Conservation (phyloP, 2,329 filamentous ascomycete genomes). For the Diplodia seriata region DNA sequence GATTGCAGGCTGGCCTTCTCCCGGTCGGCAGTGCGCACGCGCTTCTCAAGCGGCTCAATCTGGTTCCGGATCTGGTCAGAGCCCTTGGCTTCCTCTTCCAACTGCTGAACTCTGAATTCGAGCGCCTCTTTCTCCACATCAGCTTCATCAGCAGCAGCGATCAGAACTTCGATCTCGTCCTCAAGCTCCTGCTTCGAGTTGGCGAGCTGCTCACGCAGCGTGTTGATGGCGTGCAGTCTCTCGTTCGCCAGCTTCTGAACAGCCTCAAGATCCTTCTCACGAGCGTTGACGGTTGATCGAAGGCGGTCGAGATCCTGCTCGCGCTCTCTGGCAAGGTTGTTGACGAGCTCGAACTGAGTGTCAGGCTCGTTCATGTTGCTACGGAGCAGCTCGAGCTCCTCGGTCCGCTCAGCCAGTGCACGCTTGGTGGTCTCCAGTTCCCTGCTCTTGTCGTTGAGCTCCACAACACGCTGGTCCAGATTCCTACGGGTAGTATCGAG, state of each 20-base stretch:
- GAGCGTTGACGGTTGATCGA: constrained; percentile 51
- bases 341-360: constrained; percentile 51
- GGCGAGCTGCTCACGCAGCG: constrained; percentile 57
- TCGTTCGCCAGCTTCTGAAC: constrained; percentile 47
- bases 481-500: constrained; percentile 42
- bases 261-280: constrained; percentile 43
- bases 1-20: constrained; percentile 49
- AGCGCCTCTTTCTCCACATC: constrained; percentile 62
- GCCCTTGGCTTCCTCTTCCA: constrained; percentile 40
- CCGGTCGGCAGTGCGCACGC: constrained; percentile 43
- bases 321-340: constrained; percentile 52
- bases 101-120: constrained; percentile 61
- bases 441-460: constrained; percentile 45
- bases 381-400: constrained; percentile 47
- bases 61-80: constrained; percentile 60
- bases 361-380: constrained; percentile 47
- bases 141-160: constrained; percentile 52
- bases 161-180: constrained; percentile 60
- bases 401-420: constrained; percentile 46
- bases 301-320: constrained; percentile 62
- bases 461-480: constrained; percentile 45
- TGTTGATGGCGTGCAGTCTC: constrained; percentile 55
- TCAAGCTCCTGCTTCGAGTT: constrained; percentile 49
- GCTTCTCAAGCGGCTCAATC: constrained; percentile 49
- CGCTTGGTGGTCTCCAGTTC: constrained; percentile 47